These are phyloP conservation scores for Pythium sukuiense DNA, from an alignment of 352 stramenopile genomes.

Conservation along the genomic window DNA sequence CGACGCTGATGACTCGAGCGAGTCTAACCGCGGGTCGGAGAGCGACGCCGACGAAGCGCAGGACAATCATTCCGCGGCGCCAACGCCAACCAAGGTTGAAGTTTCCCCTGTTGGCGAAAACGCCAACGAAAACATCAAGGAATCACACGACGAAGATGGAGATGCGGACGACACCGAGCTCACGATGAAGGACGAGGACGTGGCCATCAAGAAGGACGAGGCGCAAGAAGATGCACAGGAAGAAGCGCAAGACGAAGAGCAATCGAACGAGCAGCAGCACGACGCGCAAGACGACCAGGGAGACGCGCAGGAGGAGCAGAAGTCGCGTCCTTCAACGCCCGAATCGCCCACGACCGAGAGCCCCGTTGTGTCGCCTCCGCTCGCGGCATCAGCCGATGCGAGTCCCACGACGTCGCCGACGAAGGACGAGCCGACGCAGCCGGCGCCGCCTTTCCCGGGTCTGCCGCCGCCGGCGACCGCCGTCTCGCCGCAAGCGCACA, in stretches of 20 bases:
- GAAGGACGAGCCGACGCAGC: not conserved
- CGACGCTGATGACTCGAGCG: not conserved
- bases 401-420: not conserved
- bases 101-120: slow-evolving; percentile 7
- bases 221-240: slow-evolving; percentile 8
- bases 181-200: not conserved
- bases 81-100: slow-evolving; percentile 13
- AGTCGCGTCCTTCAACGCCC: not conserved
- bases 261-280: not conserved
- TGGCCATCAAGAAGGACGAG: slow-evolving; percentile 2
- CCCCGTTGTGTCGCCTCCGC: slow-evolving; percentile 3
- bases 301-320: not conserved
- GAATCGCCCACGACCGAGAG: not conserved
- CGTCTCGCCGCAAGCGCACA: slow-evolving; percentile 6
- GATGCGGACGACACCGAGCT: slow-evolving; percentile 3
- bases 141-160: not conserved
- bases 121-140: not conserved
- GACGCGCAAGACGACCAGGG: not conserved
- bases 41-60: not conserved
- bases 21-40: not conserved
- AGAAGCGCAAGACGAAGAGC: not conserved
- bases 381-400: not conserved
- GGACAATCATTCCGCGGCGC: slow-evolving; percentile 22
- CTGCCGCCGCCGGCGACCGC: not conserved
- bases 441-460: not conserved